Evolutionary conservation across 169 alveolate genomes (phyloP).

Genomic region (Babesia bigemina): DNA sequence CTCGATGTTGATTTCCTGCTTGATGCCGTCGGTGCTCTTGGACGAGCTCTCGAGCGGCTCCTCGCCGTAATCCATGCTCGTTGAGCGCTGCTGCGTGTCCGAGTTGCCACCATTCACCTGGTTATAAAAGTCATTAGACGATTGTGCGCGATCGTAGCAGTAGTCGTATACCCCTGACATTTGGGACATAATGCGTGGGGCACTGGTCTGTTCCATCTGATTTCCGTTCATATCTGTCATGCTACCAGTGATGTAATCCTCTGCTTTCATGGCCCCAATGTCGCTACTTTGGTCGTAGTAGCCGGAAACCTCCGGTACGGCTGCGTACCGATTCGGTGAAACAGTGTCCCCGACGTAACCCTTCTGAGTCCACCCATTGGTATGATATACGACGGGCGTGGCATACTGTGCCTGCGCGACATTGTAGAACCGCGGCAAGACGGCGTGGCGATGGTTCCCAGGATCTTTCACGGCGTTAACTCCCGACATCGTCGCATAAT

Average conservation of each 20-base stretch:
- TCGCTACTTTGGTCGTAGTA: conserved; percentile 9
- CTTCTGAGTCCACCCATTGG: background rate
- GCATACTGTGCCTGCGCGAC: conserved; percentile 1
- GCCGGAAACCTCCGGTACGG: background rate
- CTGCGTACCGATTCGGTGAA: background rate
- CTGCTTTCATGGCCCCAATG: background rate
- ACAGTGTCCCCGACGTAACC: background rate
- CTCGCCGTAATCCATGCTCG: background rate
- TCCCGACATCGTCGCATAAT: background rate
- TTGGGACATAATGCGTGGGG: background rate
- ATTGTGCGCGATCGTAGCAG: background rate
- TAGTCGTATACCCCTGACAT: background rate
- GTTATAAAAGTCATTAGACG: conserved; percentile 5
- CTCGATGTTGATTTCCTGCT: conserved; percentile 4
- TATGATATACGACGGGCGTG: background rate
- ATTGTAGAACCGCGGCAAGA: conserved; percentile 2
- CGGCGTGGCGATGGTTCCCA: background rate
- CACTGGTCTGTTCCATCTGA: background rate
- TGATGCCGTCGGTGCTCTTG: background rate
- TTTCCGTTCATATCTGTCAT: background rate
- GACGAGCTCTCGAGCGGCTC: background rate
- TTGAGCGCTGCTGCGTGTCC: background rate
- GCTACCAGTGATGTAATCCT: background rate
- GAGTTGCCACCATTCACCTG: background rate
- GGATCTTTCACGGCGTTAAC: background rate